Base-by-base conservation (phyloP, 2,329 filamentous ascomycete genomes). In the Hypoxylon sp. region DNA sequence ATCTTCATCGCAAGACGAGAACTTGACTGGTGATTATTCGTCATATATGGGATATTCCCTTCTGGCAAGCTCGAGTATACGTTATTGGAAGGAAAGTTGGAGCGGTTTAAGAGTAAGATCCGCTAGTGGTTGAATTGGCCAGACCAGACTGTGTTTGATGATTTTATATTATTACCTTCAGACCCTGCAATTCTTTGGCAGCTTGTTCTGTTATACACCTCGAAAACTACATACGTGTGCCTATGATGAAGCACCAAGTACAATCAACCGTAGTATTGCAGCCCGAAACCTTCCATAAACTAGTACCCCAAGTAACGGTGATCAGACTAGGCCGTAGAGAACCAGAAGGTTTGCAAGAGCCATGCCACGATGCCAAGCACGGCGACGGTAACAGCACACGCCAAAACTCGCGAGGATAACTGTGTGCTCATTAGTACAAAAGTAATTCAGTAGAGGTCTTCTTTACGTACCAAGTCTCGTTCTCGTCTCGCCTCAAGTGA, bases 1-100 rank as follows among this genome's bases (percentile, higher is more conserved):
- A 65, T 65, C 61, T 61, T 37, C 37, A 4, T 14, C 14, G 31
- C 3, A 48, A 42, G 33, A 42, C 22, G 17, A 46, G 25, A 30
- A n/a, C 31, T 40, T 20, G 25, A 14, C 31, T 58, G 17, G 40
- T 27, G 54, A 17, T 50, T 6, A 44, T 31, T 54, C 25, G 5
- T 3, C 3, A 27, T 27, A 27, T 27, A 27, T 27, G 5, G 20
- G 20, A 20, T 20, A 20, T 20, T 20, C 20, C 20, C 20, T 20
- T 20, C 20, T 20, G 20, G 20, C 20, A 20, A 20, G 1, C 20
- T 20, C 20, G 20, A 20, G 20, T 20, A 20, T 20, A 20, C 20
- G 20, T 20, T 27, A 5, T 27, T 27, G 3, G 25, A 27, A 27
- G 25, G 25, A 27, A 27, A 27, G 25, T 3, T 27, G 25, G 25